Conservation (phyloP, 2,329 filamentous ascomycete species). For the Penicillium sp. region DNA sequence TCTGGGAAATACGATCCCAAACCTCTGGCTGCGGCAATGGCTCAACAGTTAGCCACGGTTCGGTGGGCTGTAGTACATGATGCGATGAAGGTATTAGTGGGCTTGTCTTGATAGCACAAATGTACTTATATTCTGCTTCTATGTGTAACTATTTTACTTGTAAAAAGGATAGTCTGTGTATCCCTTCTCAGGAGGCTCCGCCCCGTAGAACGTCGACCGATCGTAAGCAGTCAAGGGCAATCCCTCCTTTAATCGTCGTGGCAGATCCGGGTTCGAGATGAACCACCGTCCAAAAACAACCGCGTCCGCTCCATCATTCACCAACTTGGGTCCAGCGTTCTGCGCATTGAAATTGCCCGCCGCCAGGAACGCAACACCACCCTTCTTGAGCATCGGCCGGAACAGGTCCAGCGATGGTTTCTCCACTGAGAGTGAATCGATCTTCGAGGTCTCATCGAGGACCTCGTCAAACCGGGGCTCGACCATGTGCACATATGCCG, state of each 20-base stretch:
- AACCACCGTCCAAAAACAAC: slow-evolving; percentile 40
- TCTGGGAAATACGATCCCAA: slow-evolving; percentile 49
- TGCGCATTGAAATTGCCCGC: slow-evolving; percentile 26
- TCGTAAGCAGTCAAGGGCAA: slow-evolving; percentile 38
- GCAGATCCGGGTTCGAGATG: slow-evolving; percentile 45
- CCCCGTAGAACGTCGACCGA: slow-evolving; percentile 42
- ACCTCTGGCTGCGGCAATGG: slow-evolving; percentile 54
- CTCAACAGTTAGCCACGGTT: slow-evolving; percentile 52
- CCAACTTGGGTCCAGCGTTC: slow-evolving; percentile 21
- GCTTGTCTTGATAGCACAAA: slow-evolving; percentile 14
- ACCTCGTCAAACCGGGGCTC: slow-evolving; percentile 49
- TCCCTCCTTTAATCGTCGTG: slow-evolving; percentile 35
- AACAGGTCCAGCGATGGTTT: slow-evolving; percentile 40
- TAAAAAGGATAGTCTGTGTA: slow-evolving; percentile 41
- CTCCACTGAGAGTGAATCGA: slow-evolving; percentile 33
- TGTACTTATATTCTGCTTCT: not conserved
- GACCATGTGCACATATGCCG: slow-evolving; percentile 47
- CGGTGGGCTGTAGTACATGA: slow-evolving; percentile 61
- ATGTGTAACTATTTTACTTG: not conserved
- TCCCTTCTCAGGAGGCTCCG: slow-evolving; percentile 28
- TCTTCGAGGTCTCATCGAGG: slow-evolving; percentile 44
- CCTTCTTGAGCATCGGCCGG: slow-evolving; percentile 39
- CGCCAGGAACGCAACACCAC: slow-evolving; percentile 37
- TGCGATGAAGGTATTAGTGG: slow-evolving; percentile 53
- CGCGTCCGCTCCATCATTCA: slow-evolving; percentile 21